These are phyloP conservation scores for Xylariaceae sp. DNA, from an alignment of 2,329 filamentous ascomycete species.

Conservation along the genomic window DNA sequence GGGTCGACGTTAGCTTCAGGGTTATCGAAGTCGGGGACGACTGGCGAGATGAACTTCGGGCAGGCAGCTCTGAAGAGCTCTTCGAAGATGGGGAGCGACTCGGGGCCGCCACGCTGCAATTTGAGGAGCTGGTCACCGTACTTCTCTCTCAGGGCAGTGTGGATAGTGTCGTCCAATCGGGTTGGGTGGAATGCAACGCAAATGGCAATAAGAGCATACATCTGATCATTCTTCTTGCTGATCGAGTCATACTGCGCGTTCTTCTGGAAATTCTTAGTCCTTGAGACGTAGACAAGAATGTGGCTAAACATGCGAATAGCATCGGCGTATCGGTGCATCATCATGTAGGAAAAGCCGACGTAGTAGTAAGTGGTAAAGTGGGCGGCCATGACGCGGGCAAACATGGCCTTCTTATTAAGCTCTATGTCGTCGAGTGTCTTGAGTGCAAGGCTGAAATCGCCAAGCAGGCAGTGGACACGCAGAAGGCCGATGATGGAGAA, in stretches of 20 bases:
- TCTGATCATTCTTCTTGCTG: conserved; percentile 99
- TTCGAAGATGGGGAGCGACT: conserved; percentile 93
- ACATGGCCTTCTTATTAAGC: conserved; percentile 99
- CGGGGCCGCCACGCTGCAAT: conserved; percentile 92
- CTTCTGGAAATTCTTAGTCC: conserved; percentile 99
- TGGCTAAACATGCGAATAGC: conserved; percentile 99
- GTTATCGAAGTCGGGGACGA: conserved; percentile 96
- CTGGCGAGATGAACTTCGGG: conserved; percentile 98
- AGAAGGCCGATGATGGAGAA: conserved; percentile 98
- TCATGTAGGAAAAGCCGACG: conserved; percentile 99
- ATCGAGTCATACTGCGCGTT: conserved; percentile 97
- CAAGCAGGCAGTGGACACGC: conserved; percentile 90
- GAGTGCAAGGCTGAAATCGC: conserved; percentile 94
- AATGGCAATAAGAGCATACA: conserved; percentile 98
- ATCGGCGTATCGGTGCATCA: conserved; percentile 99
- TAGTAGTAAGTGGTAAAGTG: conserved; percentile 99
- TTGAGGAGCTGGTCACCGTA: conserved; percentile 97
- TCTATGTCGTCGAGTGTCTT: conserved; percentile 99
- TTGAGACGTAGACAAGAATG: conserved; percentile 96
- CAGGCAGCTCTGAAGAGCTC: conserved; percentile 97
- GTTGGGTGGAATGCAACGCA: conserved; percentile 98
- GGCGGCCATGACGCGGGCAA: conserved; percentile 97
- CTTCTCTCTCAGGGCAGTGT: conserved; percentile 96
- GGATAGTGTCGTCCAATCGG: conserved; percentile 95
- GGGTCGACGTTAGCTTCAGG: conserved; percentile 94